These are phyloP conservation scores for Drosera spatulata DNA, from an alignment of 179 eudicot species.

Conservation along the genomic window DNA sequence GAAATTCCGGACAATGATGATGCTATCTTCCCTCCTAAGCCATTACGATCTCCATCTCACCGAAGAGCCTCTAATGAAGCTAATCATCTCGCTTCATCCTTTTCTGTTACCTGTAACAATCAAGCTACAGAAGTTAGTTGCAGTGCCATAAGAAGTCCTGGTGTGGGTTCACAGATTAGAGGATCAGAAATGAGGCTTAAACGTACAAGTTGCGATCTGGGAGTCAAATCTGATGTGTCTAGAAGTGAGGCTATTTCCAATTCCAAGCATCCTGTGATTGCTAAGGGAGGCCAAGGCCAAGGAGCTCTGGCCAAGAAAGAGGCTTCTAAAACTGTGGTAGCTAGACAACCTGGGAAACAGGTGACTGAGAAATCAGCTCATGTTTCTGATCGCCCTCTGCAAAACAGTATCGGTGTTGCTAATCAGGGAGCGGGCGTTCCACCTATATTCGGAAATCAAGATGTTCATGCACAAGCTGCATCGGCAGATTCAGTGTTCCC, in stretches of 20 bases:
- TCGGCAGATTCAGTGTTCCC: constrained; percentile 22
- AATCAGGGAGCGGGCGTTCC: constrained; percentile 17
- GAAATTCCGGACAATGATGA: constrained; percentile 66
- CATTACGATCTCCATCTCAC: constrained; percentile 19
- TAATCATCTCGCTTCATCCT: constrained; percentile 9
- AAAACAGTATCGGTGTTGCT: constrained; percentile 13
- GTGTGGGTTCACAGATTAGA: constrained; percentile 6
- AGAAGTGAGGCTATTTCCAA: constrained; percentile 17
- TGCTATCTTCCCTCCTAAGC: constrained; percentile 30
- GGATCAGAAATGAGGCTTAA: constrained; percentile 13
- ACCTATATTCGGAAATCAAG: constrained; percentile 15
- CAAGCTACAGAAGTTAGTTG: constrained; percentile 12
- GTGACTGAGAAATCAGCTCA: constrained; percentile 16
- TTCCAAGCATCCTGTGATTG: constrained; percentile 23
- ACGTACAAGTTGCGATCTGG: constrained; percentile 21
- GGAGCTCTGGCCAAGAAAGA: constrained; percentile 17
- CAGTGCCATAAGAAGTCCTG: constrained; percentile 11
- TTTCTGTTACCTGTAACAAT: constrained; percentile 8
- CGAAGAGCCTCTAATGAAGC: constrained; percentile 38
- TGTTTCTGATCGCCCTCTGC: constrained; percentile 7
- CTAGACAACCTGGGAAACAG: constrained; percentile 11
- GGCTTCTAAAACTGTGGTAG: constrained; percentile 8
- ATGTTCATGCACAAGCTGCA: constrained; percentile 27
- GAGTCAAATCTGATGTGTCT: constrained; percentile 27
- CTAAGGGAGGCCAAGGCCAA: constrained; percentile 23